Conservation (phyloP, 495 filamentous ascomycete genomes). For the Aspergillus carlsbadensis region DNA sequence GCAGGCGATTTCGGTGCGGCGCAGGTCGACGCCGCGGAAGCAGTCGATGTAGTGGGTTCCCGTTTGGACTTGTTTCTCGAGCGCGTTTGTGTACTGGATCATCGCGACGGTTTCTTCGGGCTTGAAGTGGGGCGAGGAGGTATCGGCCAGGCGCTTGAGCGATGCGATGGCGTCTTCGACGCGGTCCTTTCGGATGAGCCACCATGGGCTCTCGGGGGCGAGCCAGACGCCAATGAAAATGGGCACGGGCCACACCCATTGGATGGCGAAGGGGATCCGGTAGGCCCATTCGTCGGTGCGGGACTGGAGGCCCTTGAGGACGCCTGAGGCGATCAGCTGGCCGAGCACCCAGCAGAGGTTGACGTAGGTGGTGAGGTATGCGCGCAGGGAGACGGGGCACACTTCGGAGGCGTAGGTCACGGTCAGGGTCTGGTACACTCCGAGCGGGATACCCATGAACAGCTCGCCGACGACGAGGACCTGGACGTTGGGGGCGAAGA, state of each 20-base stretch:
- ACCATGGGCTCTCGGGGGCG: constrained; percentile 78
- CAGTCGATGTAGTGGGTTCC: constrained; percentile 70
- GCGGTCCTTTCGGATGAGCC: constrained; percentile 72
- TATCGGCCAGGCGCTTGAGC: constrained; percentile 34
- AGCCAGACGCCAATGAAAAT: constrained; percentile 67
- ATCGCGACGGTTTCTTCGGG: not conserved
- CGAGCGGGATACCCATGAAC: constrained; percentile 73
- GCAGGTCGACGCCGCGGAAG: constrained; percentile 69
- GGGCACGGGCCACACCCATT: constrained; percentile 83
- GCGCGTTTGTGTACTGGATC: not conserved
- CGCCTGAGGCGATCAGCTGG: constrained; percentile 71
- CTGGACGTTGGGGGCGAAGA: constrained; percentile 69
- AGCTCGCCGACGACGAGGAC: constrained; percentile 73
- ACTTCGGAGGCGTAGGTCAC: constrained; percentile 83
- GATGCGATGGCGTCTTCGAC: constrained; percentile 65
- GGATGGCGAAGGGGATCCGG: constrained; percentile 66
- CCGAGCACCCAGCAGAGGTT: constrained; percentile 83
- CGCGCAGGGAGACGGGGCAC: constrained; percentile 68
- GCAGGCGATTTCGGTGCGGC: constrained; percentile 74
- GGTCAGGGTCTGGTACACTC: constrained; percentile 75
- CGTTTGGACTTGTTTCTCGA: constrained; percentile 64
- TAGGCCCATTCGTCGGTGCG: constrained; percentile 64
- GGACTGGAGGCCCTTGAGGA: constrained; percentile 63
- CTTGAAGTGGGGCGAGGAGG: too few relatives aligned
- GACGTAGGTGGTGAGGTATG: constrained; percentile 76